Conservation (phyloP, 306 rosid species). For the Cajanus cajan region DNA sequence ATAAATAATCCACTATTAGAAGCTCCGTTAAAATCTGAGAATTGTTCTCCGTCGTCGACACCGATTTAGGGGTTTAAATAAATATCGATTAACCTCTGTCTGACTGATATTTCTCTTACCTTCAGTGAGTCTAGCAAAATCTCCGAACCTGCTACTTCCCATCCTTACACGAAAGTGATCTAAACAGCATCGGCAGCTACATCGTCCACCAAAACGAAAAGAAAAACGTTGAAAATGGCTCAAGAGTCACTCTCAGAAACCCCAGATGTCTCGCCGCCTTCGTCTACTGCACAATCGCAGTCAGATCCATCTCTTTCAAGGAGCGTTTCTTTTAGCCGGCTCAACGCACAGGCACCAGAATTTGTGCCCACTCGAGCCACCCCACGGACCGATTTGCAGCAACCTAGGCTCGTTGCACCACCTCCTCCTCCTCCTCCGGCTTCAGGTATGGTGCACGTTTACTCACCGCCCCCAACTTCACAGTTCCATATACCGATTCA, state of each 20-base stretch:
- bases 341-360: conserved; percentile 93
- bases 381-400: conserved; percentile 51
- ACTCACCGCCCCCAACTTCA: conserved; percentile 51
- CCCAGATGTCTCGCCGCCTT: conserved; percentile 30
- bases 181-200: background rate
- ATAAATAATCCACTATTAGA: background rate
- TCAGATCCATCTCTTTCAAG: conserved; percentile 58
- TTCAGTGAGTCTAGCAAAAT: background rate
- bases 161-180: background rate
- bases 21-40: conserved; percentile 17
- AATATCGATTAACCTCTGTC: background rate
- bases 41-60: conserved; percentile 26
- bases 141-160: background rate
- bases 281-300: conserved; percentile 27
- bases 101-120: background rate
- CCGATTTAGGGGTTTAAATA: background rate
- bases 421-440: conserved; percentile 55
- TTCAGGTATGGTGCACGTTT: conserved; percentile 43
- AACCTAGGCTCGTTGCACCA: conserved; percentile 40
- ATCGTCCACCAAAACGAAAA: background rate
- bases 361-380: conserved; percentile 68
- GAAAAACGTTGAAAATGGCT: conserved; percentile 41
- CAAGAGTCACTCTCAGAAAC: conserved; percentile 48
- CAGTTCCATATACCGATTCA: conserved; percentile 62
- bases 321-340: conserved; percentile 69